Base-by-base conservation (phyloP, 805 yeast species). In the Metschnikowia picachoensis region DNA sequence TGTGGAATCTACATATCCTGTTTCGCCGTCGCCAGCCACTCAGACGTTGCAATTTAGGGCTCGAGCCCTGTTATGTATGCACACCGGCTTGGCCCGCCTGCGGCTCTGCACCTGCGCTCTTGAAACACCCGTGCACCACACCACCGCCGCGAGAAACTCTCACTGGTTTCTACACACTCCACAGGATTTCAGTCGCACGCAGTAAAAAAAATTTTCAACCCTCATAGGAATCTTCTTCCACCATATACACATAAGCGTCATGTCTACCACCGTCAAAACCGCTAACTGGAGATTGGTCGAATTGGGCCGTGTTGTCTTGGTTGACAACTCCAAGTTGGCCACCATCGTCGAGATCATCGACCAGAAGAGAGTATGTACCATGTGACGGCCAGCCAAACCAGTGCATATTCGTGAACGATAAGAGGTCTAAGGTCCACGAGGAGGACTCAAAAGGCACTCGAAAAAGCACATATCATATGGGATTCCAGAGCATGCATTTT, bases 271-370 rank as follows among this genome's bases (percentile, higher is more conserved):
- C 73, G 94, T 94, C 76, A 86, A 88, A 81, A 87, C 96, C 74
- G 80, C 96, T 75, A 87, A 87, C 92, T 94, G 98, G 98, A 89
- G 97, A 87, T 83, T 82, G 72, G 99, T 94, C 75, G 97, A 92
- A 83, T 87, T 91, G 72, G 99, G 99, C 76, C 96, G 99, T 82
- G 87, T 94, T 73, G 96, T 91, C 74, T 85, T 92, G 71, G 73
- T 92, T 72, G 60, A 70, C 72, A 81, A 82, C 85, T 80, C 85
- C 76, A 87, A 89, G 78, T 83, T 94, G 72, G 99, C 98, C 68
- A 79, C 96, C 72, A 85, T 94, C 68, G 98, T 91, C 70, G 99
- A 94, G 83, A 88, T 94, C 80, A 87, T 94, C 72, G 98, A 94
- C 83, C 97, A 94, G 83, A 91, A 89, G 84, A 87, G 97, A 80